These are phyloP conservation scores for Trichoderma arundinaceum DNA, from an alignment of 2,329 filamentous ascomycete genomes.

Conservation along the genomic window DNA sequence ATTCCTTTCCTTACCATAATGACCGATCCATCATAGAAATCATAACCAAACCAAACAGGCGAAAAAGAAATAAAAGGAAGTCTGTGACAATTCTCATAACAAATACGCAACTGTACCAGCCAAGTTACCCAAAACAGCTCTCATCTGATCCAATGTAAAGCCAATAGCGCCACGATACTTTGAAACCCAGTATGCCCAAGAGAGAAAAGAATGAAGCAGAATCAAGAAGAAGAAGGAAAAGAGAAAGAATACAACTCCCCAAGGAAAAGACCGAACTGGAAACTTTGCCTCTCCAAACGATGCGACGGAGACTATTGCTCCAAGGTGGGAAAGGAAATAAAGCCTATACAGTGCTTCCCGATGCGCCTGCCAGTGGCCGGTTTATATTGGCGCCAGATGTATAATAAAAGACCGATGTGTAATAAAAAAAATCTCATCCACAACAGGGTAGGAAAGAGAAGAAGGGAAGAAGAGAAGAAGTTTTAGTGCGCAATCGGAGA, in stretches of 20 bases:
- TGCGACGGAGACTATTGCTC: conserved; percentile 15
- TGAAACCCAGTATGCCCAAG: not conserved
- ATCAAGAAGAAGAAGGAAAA: not conserved
- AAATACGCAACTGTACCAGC: conserved; percentile 13
- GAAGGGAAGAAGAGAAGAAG: not conserved
- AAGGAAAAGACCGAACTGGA: conserved; percentile 10
- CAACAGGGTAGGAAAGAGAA: not conserved
- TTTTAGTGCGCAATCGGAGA: not conserved
- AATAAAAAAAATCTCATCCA: not conserved
- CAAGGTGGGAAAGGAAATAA: conserved; percentile 4
- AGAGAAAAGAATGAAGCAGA: not conserved
- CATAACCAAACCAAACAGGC: not conserved
- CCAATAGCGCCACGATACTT: conserved; percentile 9
- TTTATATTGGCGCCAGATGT: conserved; percentile 21
- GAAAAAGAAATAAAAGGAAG: not conserved
- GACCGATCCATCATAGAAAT: conserved; percentile 10
- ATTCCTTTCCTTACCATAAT: conserved; percentile 11
- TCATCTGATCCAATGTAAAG: not conserved
- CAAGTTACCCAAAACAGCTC: conserved; percentile 1
- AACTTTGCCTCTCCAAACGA: not conserved
- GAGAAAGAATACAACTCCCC: not conserved
- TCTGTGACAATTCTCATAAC: no score
- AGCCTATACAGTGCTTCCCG: conserved; percentile 28
- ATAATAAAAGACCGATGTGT: not conserved
- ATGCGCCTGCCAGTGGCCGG: conserved; percentile 22